These are phyloP conservation scores for Curvularia hawaiiensis DNA, from an alignment of 2,329 filamentous ascomycete species.

Conservation along the genomic window DNA sequence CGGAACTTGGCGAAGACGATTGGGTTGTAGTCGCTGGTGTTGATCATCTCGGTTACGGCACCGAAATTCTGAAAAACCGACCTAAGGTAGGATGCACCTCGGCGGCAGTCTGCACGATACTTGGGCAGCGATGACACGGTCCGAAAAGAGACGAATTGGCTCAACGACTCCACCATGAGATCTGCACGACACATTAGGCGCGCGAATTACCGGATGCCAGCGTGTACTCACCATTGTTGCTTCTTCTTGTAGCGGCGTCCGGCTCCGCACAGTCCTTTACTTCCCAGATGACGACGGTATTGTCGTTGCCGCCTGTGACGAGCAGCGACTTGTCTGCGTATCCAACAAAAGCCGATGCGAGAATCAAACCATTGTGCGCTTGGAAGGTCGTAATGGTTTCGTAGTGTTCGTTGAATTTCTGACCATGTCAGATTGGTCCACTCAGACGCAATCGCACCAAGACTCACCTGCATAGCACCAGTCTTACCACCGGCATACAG, in stretches of 20 bases:
- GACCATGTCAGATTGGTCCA: slow-evolving; percentile 22
- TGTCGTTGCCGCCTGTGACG: slow-evolving; percentile 93
- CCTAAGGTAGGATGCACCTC: slow-evolving; percentile 88
- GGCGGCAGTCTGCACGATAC: slow-evolving; percentile 88
- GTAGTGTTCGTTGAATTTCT: slow-evolving; percentile 82
- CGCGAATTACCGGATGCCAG: slow-evolving; percentile 5
- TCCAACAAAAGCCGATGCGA: slow-evolving; percentile 78
- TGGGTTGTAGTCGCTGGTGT: slow-evolving; percentile 82
- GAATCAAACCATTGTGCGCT: slow-evolving; percentile 84
- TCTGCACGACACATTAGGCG: slow-evolving; percentile 50
- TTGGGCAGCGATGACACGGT: slow-evolving; percentile 87
- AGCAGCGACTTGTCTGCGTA: slow-evolving; percentile 79
- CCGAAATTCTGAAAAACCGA: slow-evolving; percentile 91
- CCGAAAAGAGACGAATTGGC: slow-evolving; percentile 88
- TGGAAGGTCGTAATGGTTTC: slow-evolving; percentile 78
- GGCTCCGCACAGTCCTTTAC: slow-evolving; percentile 62
- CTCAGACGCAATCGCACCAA: neutral
- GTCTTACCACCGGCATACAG: slow-evolving; percentile 89
- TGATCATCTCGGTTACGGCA: slow-evolving; percentile 81
- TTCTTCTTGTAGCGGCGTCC: slow-evolving; percentile 54
- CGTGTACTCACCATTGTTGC: slow-evolving; percentile 59
- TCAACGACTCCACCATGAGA: slow-evolving; percentile 67
- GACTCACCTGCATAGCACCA: slow-evolving; percentile 75
- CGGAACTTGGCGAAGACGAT: slow-evolving; percentile 91
- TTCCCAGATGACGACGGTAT: slow-evolving; percentile 87